phyloP scores from a whole-genome alignment of 805 yeast species.

The Cyberlindnera nakhonratchasimensis region DNA sequence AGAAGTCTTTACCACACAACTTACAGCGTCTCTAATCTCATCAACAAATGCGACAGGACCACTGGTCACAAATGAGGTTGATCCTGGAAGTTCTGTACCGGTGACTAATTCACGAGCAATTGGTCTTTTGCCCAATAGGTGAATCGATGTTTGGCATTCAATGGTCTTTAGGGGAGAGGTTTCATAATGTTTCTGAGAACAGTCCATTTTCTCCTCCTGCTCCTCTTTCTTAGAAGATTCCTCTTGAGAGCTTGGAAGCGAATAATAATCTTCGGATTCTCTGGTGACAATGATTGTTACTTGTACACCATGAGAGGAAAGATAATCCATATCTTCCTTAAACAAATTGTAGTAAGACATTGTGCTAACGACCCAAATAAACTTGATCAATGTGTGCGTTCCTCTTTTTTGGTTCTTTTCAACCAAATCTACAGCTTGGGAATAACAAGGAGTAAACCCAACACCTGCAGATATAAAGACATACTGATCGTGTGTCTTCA shows the following conservation, averaged over 20 bases:
- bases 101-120: slow-evolving; percentile 11
- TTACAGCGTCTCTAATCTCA: slow-evolving; percentile 46
- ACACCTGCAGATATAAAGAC: slow-evolving; percentile 47
- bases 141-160: slow-evolving; percentile 3
- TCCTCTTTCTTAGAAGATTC: background rate
- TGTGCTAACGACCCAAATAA: slow-evolving; percentile 64
- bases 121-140: slow-evolving; percentile 16
- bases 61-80: slow-evolving; percentile 51
- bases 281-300: slow-evolving; percentile 21
- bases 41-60: slow-evolving; percentile 63
- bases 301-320: slow-evolving; percentile 28
- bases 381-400: slow-evolving; percentile 33
- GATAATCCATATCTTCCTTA: slow-evolving; percentile 38
- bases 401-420: slow-evolving; percentile 12
- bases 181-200: background rate
- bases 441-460: slow-evolving; percentile 49
- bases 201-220: background rate
- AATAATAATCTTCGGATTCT: background rate
- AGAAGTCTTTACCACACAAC: slow-evolving; percentile 33
- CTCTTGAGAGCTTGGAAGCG: background rate
- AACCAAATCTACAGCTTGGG: slow-evolving; percentile 35
- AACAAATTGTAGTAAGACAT: slow-evolving; percentile 47
- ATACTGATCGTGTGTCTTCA: slow-evolving; percentile 36
- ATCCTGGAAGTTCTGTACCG: slow-evolving; percentile 34
- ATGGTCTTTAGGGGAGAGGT: background rate